Conservation (phyloP, 2,329 filamentous ascomycete genomes). For the Pyricularia sp. region DNA sequence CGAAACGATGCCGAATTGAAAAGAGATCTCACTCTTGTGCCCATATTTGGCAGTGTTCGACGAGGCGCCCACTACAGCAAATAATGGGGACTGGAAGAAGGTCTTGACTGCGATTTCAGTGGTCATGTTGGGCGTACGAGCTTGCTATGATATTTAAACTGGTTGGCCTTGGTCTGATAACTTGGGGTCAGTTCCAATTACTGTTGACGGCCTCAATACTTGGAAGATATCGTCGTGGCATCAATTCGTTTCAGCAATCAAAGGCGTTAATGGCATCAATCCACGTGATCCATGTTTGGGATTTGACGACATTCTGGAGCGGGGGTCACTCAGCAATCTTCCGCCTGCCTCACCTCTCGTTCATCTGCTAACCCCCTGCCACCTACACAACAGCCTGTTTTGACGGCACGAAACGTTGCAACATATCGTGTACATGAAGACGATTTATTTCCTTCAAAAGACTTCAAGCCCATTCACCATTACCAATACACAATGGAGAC, state of each 20-base stretch:
- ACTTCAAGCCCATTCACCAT: too few species aligned
- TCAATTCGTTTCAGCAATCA: background rate
- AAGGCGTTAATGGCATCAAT: background rate
- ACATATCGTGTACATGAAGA: too few species aligned
- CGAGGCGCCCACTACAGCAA: conserved; percentile 85
- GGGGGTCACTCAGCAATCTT: background rate
- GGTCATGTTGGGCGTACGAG: conserved; percentile 31
- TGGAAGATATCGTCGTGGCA: background rate
- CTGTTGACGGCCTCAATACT: background rate
- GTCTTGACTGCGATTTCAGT: conserved; percentile 64
- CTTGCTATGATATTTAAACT: background rate
- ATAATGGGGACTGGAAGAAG: conserved; percentile 73
- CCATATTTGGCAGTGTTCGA: conserved; percentile 80
- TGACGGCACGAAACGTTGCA: too few species aligned
- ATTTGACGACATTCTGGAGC: background rate
- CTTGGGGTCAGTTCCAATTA: background rate
- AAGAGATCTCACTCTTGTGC: conserved; percentile 58
- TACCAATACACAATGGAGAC: background rate
- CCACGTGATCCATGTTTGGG: background rate
- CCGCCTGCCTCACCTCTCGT: background rate
- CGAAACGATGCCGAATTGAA: background rate
- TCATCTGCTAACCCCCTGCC: too few species aligned
- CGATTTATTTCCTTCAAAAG: too few species aligned
- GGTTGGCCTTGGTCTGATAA: background rate
- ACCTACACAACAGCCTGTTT: too few species aligned